phyloP scores from a whole-genome alignment of 805 yeast species.

The Wickerhamiella slavikovae region DNA sequence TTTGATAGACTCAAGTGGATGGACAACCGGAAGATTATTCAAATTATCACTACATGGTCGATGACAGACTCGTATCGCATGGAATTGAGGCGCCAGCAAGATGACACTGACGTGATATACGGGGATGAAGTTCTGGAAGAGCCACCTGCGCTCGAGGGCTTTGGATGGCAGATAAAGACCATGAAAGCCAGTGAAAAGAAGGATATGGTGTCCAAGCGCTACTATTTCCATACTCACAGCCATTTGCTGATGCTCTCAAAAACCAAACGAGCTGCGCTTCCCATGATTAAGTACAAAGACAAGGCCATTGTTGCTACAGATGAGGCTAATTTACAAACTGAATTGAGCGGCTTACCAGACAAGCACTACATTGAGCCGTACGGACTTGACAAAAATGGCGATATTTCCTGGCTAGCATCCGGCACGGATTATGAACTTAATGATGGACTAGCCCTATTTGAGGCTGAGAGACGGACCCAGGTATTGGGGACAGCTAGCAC shows the following conservation, averaged over 20 bases:
- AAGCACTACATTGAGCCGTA: conserved; percentile 34
- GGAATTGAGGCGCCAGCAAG: no score
- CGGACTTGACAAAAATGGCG: conserved; percentile 27
- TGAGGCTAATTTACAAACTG: conserved; percentile 6
- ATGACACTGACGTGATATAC: no score
- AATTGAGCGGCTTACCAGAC: conserved; percentile 21
- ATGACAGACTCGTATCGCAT: no score
- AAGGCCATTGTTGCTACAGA: conserved; percentile 3
- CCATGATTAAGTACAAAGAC: conserved; percentile 15
- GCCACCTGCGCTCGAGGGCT: conserved; percentile 72
- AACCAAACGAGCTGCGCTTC: conserved; percentile 40
- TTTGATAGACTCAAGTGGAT: conserved; percentile 66
- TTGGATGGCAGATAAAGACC: conserved; percentile 35
- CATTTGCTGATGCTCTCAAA: conserved; percentile 38
- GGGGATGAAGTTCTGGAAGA: no score
- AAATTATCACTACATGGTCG: conserved; percentile 25
- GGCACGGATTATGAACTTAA: conserved; percentile 23
- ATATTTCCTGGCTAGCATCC: conserved; percentile 40
- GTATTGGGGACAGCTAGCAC: conserved; percentile 38
- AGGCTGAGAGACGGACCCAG: conserved; percentile 39
- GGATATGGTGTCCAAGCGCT: conserved; percentile 28
- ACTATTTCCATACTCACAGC: conserved; percentile 44
- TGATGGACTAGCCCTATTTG: conserved; percentile 43
- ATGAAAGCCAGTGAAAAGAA: conserved; percentile 23
- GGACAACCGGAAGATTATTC: conserved; percentile 24